Base-by-base conservation (phyloP, 345 rosid species). In the Aquilaria malaccensis region DNA sequence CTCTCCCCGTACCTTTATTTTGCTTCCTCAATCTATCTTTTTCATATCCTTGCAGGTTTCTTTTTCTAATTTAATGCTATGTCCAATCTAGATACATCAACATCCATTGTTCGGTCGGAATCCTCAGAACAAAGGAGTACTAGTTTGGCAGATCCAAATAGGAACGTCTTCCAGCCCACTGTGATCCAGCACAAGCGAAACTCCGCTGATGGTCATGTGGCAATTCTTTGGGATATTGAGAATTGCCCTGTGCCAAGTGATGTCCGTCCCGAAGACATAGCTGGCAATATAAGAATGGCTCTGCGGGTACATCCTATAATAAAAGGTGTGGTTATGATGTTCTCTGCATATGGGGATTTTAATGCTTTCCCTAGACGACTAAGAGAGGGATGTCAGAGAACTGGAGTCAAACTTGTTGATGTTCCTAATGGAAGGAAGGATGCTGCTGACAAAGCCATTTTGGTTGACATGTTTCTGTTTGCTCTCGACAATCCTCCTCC, bases 401-500 rank as follows among this genome's bases (percentile, higher is more conserved):
- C 99, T 0, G 99, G 99, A 37, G 97, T 94, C 55, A 88, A 82
- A 52, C 96, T 94, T 45, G 69, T 91, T 3, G 99, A 94, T 75
- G 99, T 94, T 64, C 99, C 97, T 3, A 94, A 94, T 47, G 95
- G 96, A 45, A 85, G 97, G 65, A 94, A 94, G 77, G 99, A 91
- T 65, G 99, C 97, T 43, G 86, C 99, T 51, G 99, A 94, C 73
- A 91, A 88, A 72, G 99, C 99, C 45, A 94, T 94, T 66, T 67
- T 94, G 70, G 81, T 94, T 12, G 99, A 94, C 74, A 88, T 94
- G 99, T 94, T 94, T 69, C 80, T 94, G 59, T 94, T 94, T 72
- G 95, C 87, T 3, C 95, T 94, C 5, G 99, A 94, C 73, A 77
- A 94, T 59, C 91, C 80, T 4, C 89, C 96, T 0, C 96, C 99